A percentile compares a stretch with the other conserved stretches of the same genome.
These are phyloP conservation scores for Nakazawaea wyomingensis DNA, from an alignment of 805 yeast genomes.

Conservation along the genomic window DNA sequence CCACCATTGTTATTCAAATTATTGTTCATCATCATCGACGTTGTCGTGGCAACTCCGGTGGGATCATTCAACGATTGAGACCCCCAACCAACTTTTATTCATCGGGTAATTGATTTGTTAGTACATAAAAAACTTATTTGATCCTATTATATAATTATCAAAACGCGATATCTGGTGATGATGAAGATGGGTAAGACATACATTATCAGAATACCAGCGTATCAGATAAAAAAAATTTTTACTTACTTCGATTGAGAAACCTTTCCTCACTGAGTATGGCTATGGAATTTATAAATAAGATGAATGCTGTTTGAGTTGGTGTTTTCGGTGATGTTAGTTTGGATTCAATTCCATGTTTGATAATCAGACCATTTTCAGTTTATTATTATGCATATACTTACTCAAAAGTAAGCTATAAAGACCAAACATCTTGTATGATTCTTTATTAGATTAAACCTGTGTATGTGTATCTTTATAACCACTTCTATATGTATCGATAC, in stretches of 20 bases:
- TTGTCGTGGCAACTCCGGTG: constrained; percentile 8
- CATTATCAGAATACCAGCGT: too few relatives aligned
- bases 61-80: constrained; percentile 11
- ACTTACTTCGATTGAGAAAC: constrained; percentile 46
- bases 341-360: too few relatives aligned
- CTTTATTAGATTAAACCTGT: too few relatives aligned
- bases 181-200: too few relatives aligned
- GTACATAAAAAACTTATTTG: too few relatives aligned
- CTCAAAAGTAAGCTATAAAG: constrained; percentile 11
- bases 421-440: constrained; percentile 14
- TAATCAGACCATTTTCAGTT: neutral
- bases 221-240: constrained; percentile 15
- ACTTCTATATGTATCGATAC: too few relatives aligned
- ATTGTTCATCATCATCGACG: constrained; percentile 21
- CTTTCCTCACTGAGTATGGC: constrained; percentile 60
- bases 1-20: neutral
- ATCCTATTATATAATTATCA: too few relatives aligned
- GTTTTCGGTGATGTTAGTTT: too few relatives aligned
- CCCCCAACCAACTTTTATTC: constrained; percentile 27
- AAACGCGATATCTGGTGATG: too few relatives aligned
- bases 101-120: too few relatives aligned
- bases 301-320: constrained; percentile 26
- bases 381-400: neutral
- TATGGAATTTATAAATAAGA: constrained; percentile 49
- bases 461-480: too few relatives aligned